Evolutionary conservation across 1,139 yeast species (phyloP), one percentile per base, ranked within the genome.

Genomic region (Kluyveromyces sp.): DNA sequence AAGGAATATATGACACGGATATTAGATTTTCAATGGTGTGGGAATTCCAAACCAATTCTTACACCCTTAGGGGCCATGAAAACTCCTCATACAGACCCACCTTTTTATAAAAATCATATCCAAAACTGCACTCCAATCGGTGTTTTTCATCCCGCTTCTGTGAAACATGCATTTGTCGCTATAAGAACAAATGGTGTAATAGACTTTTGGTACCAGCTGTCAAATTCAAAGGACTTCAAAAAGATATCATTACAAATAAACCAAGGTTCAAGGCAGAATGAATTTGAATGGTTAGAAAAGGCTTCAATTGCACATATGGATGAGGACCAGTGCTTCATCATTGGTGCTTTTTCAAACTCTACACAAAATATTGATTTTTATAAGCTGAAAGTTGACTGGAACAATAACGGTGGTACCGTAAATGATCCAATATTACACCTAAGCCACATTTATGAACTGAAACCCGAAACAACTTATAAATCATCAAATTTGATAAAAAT

Each of bases 151-250:
- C 68, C 68, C 2, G 64, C 66, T 15, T 63, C 62, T 39, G 61
- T 64, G 55, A 63, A 64, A 49, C 62, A 61, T 50, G 65, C 67
- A 4, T 63, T 66, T 46, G 47, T 58, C 38, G 66, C 63, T 6
- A 51, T 63, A 8, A 59, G 68, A 47, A 58, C 55, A 41, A 63
- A 63, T 46, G 67, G 67, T 26, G 65, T 63, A 42, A 50, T 63
- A 31, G 66, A 61, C 45, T 60, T 64, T 41, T 64, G 68, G 68
- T 64, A 63, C 43, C 67, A 64, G 47, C 61, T 64, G 42, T 64
- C 67, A 6, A 64, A 64, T 46, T 63, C 68, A 1, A 63, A 63
- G 42, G 66, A 63, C 43, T 65, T 62, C 45, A 64, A 63, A 44
- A 64, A 64, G 45, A 59, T 63, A 2, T 59, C 64, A 1, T 43